Evolutionary conservation across 495 filamentous ascomycete genomes (phyloP), one percentile per base, ranked within the genome.

Genomic region (Podospora didyma): DNA sequence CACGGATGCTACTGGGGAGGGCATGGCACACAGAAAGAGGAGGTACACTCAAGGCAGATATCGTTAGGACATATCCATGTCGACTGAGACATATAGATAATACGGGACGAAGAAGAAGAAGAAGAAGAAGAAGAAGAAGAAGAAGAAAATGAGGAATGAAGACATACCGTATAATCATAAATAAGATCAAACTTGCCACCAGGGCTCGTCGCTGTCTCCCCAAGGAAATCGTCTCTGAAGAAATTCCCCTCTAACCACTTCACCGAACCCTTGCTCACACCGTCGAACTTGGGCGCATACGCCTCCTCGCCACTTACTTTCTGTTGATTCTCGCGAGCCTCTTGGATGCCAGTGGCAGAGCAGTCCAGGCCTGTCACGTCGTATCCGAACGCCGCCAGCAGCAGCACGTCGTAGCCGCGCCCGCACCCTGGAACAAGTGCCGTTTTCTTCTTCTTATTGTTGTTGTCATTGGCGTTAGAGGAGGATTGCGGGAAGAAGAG

Each of bases 81-180:
- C n/a, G n/a, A n/a, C n/a, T n/a, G n/a, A n/a, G 9, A 31, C 26
- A 31, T 31, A 31, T 31, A 31, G 26, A 31, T 31, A 31, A 51
- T n/a, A n/a, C n/a, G n/a, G n/a, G n/a, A n/a, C n/a, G 51, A 50
- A 48, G 22, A 45, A 31, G 10, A 42, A 42, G n/a, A 16, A 10
- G n/a, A 16, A 37, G 16, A 37, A 37, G n/a, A n/a, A n/a, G n/a
- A n/a, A n/a, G n/a, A n/a, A n/a, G n/a, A n/a, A 51, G 51, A 50
- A 48, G 22, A 45, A 31, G 10, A 42, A 42, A 16, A 16, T 16
- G n/a, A 16, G 14, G 16, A 37, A 37, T 39, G n/a, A 41, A 50
- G 19, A 54, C 83, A 61, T 76, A 90, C 89, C 24, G 88, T 91
- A 66, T 92, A 92, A 69, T 94, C 90, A 74, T 90, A 94, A 39